A percentile compares a stretch with the other conserved stretches of the same genome.
These are phyloP conservation scores for Dothiorella sarmentorum DNA, from an alignment of 2,329 filamentous ascomycete genomes.

Conservation along the genomic window DNA sequence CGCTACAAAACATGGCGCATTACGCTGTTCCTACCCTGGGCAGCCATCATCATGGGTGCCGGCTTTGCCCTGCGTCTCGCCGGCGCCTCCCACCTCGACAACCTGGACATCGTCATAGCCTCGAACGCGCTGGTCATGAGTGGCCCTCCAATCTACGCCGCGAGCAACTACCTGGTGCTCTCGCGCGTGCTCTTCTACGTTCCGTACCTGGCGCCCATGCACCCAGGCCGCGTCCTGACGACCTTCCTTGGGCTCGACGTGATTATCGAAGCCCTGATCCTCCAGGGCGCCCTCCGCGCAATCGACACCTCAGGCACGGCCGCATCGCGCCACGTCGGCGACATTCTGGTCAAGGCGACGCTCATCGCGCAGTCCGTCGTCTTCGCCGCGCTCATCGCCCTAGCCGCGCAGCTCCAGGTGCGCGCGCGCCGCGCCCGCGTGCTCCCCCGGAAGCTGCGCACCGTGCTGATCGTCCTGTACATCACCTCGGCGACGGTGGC, in stretches of 20 bases:
- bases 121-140: conserved; percentile 29
- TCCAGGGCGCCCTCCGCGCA: conserved; percentile 48
- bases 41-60: conserved; percentile 51
- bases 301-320: conserved; percentile 39
- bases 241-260: conserved; percentile 54
- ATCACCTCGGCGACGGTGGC: conserved; percentile 47
- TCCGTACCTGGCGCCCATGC: conserved; percentile 56
- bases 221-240: conserved; percentile 58
- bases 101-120: conserved; percentile 37
- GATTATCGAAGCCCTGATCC: conserved; percentile 51
- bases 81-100: conserved; percentile 51
- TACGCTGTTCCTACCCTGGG: conserved; percentile 54
- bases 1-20: conserved; percentile 57
- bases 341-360: conserved; percentile 48
- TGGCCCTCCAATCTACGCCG: conserved; percentile 58
- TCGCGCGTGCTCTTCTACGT: conserved; percentile 60
- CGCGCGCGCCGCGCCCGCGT: conserved; percentile 40
- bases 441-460: conserved; percentile 43
- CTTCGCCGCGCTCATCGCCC: conserved; percentile 47
- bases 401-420: conserved; percentile 47
- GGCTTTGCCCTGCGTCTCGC: conserved; percentile 56
- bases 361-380: conserved; percentile 51
- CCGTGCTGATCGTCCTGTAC: conserved; percentile 47
- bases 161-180: conserved; percentile 59
- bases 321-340: conserved; percentile 40